Conservation (phyloP, 1,284 basidiomycete species). For the Clitocybe nebularis region DNA sequence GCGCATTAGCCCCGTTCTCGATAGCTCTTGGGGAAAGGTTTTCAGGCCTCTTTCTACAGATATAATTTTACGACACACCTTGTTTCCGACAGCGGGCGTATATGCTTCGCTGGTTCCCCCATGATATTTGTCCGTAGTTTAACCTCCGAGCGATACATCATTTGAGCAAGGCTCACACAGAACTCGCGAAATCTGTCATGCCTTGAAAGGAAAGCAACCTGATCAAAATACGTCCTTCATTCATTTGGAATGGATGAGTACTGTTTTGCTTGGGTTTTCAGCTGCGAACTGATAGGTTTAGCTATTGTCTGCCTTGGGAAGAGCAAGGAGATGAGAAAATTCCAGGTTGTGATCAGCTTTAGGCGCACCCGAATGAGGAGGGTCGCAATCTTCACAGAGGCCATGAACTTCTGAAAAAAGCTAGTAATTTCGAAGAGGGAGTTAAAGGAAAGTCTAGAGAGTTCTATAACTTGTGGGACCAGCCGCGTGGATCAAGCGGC, state of each 20-base stretch:
- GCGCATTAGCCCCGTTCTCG: slow-evolving; percentile 81
- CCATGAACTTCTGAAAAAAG: slow-evolving; percentile 24
- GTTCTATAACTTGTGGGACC: too few species aligned
- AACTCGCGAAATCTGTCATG: slow-evolving; percentile 75
- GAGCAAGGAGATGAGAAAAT: not conserved
- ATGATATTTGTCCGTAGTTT: slow-evolving; percentile 76
- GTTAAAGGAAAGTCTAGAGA: too few species aligned
- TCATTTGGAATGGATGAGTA: slow-evolving; percentile 23
- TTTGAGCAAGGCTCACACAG: slow-evolving; percentile 78
- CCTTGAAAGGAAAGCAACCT: slow-evolving; percentile 32
- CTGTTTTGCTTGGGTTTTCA: slow-evolving; percentile 80
- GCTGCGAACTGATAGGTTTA: slow-evolving; percentile 74
- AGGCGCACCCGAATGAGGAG: slow-evolving; percentile 28
- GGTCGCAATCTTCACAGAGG: slow-evolving; percentile 31
- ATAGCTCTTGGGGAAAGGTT: slow-evolving; percentile 59
- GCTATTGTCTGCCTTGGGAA: slow-evolving; percentile 61
- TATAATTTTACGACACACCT: slow-evolving; percentile 41
- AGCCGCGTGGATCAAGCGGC: too few species aligned
- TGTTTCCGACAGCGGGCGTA: slow-evolving; percentile 82
- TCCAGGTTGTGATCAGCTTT: not conserved
- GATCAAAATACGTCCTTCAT: slow-evolving; percentile 1
- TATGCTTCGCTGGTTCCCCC: slow-evolving; percentile 72
- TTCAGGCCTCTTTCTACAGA: not conserved
- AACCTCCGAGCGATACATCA: slow-evolving; percentile 77
- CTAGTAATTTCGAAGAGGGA: too few species aligned